Conservation (phyloP, 2,329 filamentous ascomycete species). For the Sporothrix euskadiensis region DNA sequence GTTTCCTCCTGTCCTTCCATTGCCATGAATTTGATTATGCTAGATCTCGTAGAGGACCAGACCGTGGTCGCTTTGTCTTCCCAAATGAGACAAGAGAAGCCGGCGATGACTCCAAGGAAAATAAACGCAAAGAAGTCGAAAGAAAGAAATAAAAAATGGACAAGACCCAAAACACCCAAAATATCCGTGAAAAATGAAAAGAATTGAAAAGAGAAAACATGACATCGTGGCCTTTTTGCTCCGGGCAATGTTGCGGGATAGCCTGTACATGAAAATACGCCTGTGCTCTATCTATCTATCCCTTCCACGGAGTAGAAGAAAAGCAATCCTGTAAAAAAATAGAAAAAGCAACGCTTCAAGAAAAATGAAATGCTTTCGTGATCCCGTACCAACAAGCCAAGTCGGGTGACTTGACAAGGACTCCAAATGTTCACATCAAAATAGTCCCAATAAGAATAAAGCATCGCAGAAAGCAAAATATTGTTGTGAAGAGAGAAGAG, state of each 20-base stretch:
- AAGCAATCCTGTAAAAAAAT: neutral
- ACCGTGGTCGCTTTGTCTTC: constrained; percentile 5
- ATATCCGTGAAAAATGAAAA: neutral
- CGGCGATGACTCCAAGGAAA: constrained; percentile 2
- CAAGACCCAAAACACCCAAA: constrained; percentile 7
- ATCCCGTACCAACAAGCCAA: neutral
- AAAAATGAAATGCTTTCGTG: neutral
- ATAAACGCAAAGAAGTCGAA: neutral
- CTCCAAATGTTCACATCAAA: neutral
- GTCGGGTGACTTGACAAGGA: neutral
- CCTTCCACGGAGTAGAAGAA: neutral
- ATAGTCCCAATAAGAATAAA: neutral
- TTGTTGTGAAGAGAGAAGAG: neutral
- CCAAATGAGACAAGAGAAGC: constrained; percentile 7
- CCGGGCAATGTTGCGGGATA: constrained; percentile 10
- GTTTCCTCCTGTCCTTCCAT: neutral
- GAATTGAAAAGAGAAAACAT: neutral
- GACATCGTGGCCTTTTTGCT: constrained; percentile 15
- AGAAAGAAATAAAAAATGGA: neutral
- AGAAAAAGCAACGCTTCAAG: neutral
- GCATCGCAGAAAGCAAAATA: neutral
- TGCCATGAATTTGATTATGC: constrained; percentile 16
- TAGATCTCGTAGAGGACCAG: neutral
- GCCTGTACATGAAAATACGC: constrained; percentile 14
- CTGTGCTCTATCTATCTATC: constrained; percentile 1